phyloP scores from a whole-genome alignment of 2,329 filamentous ascomycete genomes.

The Nothophaeocryptopus gaeumannii region DNA sequence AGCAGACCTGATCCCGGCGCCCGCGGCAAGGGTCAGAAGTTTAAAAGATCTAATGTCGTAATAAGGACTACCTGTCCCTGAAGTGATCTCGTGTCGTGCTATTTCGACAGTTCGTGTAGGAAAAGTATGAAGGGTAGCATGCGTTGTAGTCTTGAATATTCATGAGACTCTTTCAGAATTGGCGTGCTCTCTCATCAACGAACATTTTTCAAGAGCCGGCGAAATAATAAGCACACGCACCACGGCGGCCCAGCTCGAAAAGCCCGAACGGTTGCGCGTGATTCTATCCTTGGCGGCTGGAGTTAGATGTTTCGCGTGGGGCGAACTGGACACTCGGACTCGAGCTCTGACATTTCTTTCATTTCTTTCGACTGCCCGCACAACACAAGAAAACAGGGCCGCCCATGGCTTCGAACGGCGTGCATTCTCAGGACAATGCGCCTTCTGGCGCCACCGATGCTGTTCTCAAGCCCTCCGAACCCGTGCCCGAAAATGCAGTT shows the following conservation, averaged over 20 bases:
- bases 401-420: conserved; percentile 21
- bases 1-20: too few species aligned
- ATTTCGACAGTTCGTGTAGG: too few species aligned
- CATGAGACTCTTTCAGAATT: too few species aligned
- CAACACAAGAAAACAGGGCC: conserved; percentile 9
- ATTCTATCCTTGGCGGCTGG: conserved; percentile 4
- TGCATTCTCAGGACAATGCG: conserved; percentile 36
- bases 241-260: too few species aligned
- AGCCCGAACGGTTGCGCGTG: background rate
- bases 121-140: too few species aligned
- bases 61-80: too few species aligned
- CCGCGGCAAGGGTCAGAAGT: too few species aligned
- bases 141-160: too few species aligned
- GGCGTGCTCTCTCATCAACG: too few species aligned
- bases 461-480: conserved; percentile 79
- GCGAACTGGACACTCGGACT: background rate
- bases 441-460: conserved; percentile 62
- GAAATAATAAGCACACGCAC: too few species aligned
- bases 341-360: background rate
- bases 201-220: background rate
- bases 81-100: too few species aligned
- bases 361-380: conserved; percentile 5
- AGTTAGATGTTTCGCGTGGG: background rate
- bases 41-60: too few species aligned
- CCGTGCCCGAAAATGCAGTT: conserved; percentile 73